These are phyloP conservation scores for Pichia kudriavzevii DNA, from an alignment of 1,139 yeast species.

Conservation along the genomic window DNA sequence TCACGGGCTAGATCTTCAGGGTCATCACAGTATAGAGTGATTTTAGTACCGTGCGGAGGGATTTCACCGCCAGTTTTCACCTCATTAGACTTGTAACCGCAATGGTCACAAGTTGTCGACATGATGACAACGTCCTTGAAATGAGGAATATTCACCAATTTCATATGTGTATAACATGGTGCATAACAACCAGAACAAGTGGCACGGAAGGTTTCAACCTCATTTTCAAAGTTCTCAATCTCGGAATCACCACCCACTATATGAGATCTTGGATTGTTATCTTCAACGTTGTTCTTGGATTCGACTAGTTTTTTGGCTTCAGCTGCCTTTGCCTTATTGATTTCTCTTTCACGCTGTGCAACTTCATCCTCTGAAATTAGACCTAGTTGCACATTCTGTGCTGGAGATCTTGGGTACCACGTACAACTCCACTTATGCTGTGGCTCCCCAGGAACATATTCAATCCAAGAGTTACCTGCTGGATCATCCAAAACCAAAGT, in stretches of 20 bases:
- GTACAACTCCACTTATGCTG: constrained; percentile 85
- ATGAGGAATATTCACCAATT: constrained; percentile 92
- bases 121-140: constrained; percentile 94
- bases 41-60: constrained; percentile 75
- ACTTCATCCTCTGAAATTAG: constrained; percentile 73
- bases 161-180: constrained; percentile 91
- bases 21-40: constrained; percentile 72
- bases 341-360: constrained; percentile 41
- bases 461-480: constrained; percentile 96
- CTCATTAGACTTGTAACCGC: constrained; percentile 96
- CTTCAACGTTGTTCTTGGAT: constrained; percentile 17
- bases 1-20: constrained; percentile 94
- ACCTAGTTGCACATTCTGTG: constrained; percentile 85
- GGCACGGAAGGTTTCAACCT: constrained; percentile 88
- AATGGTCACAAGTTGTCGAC: constrained; percentile 87
- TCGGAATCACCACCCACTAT: constrained; percentile 67
- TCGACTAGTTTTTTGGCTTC: constrained; percentile 26
- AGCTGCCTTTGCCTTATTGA: constrained; percentile 29
- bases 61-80: constrained; percentile 98
- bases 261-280: constrained; percentile 42
- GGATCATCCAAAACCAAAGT: constrained; percentile 87
- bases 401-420: constrained; percentile 80
- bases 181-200: constrained; percentile 85
- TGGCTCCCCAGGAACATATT: constrained; percentile 80
- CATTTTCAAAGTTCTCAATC: constrained; percentile 77